Conservation (phyloP, 192 early-diverging fungal species). For the Funneliformis mosseae region DNA sequence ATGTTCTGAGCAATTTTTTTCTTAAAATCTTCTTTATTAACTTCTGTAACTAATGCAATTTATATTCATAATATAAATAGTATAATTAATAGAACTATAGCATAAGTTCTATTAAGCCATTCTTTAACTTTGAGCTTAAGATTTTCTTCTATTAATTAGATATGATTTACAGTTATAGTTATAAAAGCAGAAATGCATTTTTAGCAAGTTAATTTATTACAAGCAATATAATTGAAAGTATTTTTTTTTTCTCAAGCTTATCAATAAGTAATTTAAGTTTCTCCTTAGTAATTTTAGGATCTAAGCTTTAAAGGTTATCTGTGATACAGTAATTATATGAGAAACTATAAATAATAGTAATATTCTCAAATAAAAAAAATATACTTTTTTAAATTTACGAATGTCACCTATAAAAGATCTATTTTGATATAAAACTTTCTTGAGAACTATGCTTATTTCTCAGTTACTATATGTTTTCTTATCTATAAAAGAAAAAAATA, state of each 20-base stretch:
- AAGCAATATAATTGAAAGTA: neutral
- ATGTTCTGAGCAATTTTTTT: slow-evolving; percentile 8
- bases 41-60: neutral
- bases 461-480: slow-evolving; percentile 16
- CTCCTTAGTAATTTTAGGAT: neutral
- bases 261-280: neutral
- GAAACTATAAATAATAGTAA: too few species aligned
- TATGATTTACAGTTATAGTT: neutral
- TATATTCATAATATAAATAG: too few species aligned
- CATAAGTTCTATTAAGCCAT: neutral
- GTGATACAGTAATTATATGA: too few species aligned
- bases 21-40: slow-evolving; percentile 9
- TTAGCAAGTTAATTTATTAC: neutral
- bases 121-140: slow-evolving; percentile 3
- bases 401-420: neutral
- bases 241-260: neutral
- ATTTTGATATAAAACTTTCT: neutral
- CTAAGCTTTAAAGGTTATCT: neutral
- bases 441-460: slow-evolving; percentile 3
- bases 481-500: neutral
- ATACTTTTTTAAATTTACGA: slow-evolving; percentile 2
- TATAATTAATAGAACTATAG: neutral
- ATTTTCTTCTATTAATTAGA: neutral
- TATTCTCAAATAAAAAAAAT: neutral
- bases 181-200: slow-evolving; percentile 5